Conservation (phyloP, 2,329 filamentous ascomycete genomes). For the Fusarium domesticum region DNA sequence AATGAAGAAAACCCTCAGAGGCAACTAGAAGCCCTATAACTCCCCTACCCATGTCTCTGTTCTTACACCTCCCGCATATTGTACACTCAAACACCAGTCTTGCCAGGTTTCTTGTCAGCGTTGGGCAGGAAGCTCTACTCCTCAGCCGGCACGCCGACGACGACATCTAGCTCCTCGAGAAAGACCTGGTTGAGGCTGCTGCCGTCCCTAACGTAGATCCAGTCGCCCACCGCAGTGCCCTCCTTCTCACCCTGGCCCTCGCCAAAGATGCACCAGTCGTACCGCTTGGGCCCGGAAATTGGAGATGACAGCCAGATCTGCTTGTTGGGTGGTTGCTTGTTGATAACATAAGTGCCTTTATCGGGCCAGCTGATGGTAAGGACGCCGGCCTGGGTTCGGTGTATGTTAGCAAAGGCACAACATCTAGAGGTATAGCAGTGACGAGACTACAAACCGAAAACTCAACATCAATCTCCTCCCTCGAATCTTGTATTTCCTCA, state of each 20-base stretch:
- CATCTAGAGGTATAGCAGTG: background rate
- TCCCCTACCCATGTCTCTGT: conserved; percentile 18
- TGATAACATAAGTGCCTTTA: conserved; percentile 84
- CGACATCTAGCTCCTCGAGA: conserved; percentile 70
- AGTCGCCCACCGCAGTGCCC: conserved; percentile 68
- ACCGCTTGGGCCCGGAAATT: conserved; percentile 86
- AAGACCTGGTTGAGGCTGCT: conserved; percentile 70
- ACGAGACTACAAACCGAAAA: conserved; percentile 64
- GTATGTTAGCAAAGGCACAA: conserved; percentile 11
- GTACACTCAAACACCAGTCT: conserved; percentile 6
- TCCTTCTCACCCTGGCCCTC: conserved; percentile 74
- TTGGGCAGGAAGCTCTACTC: conserved; percentile 28
- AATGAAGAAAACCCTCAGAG: conserved; percentile 7
- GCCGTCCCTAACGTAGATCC: conserved; percentile 88
- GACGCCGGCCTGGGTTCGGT: conserved; percentile 69
- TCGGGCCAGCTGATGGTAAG: conserved; percentile 69
- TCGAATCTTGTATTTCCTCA: conserved; percentile 71
- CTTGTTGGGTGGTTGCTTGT: conserved; percentile 98
- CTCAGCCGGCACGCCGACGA: conserved; percentile 41
- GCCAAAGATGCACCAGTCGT: conserved; percentile 76
- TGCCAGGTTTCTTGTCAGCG: conserved; percentile 11
- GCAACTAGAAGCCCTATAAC: conserved; percentile 16
- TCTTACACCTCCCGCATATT: conserved; percentile 4
- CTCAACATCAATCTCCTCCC: conserved; percentile 80
- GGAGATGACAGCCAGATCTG: conserved; percentile 97